A percentile compares a stretch with the other conserved stretches of the same genome.
These are phyloP conservation scores for Colletotrichum sp. DNA, from an alignment of 2,329 filamentous ascomycete genomes.

Conservation along the genomic window DNA sequence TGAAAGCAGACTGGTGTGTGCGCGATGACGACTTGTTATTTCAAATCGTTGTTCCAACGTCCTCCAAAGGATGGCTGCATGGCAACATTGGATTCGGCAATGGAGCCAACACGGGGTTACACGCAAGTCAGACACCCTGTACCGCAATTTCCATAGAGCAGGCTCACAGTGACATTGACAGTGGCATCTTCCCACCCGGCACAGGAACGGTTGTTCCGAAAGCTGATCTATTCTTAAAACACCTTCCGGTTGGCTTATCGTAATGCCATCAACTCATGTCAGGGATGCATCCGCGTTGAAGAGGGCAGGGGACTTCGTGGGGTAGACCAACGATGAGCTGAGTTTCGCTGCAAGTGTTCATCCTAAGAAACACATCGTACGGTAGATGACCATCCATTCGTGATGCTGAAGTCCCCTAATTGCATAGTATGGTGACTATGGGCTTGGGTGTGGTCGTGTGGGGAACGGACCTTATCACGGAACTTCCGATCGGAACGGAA, in stretches of 20 bases:
- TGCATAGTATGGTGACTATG: not conserved
- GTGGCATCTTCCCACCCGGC: not conserved
- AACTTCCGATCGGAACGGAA: not conserved
- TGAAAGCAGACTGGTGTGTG: not conserved
- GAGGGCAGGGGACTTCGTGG: not conserved
- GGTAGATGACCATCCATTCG: not conserved
- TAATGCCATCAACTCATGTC: not conserved
- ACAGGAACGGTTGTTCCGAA: not conserved
- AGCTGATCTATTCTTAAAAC: not conserved
- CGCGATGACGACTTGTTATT: not conserved
- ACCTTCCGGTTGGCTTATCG: not conserved
- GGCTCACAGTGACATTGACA: not conserved
- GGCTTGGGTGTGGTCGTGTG: not conserved
- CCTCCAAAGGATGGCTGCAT: not conserved
- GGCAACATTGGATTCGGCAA: not conserved
- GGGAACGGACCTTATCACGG: not conserved
- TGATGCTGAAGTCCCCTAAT: not conserved
- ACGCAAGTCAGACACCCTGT: not conserved
- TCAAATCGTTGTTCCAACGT: not conserved
- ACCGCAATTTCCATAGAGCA: not conserved
- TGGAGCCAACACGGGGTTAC: not conserved
- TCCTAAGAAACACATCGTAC: not conserved
- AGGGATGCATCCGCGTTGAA: not conserved
- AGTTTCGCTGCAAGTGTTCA: not conserved
- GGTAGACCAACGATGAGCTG: not conserved